These are phyloP conservation scores for Claviceps humidiphila DNA, from an alignment of 2,329 filamentous ascomycete genomes.

Conservation along the genomic window DNA sequence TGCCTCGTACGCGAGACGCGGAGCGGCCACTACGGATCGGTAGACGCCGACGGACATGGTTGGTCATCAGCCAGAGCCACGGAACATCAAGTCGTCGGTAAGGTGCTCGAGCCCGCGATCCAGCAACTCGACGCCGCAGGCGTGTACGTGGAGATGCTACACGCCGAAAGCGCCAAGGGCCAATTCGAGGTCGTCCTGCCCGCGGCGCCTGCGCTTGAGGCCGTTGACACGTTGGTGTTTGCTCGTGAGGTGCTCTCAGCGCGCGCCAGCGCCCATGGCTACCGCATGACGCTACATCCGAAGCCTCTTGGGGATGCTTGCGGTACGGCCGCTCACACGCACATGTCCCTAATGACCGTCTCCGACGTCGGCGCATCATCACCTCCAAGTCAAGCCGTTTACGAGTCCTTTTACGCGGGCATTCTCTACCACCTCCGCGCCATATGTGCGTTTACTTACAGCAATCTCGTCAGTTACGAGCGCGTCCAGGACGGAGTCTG, in stretches of 20 bases:
- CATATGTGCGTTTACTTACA: conserved; percentile 56
- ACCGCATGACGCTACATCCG: conserved; percentile 61
- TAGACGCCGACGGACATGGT: conserved; percentile 51
- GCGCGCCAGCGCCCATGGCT: conserved; percentile 46
- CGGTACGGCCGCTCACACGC: conserved; percentile 56
- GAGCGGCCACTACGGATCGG: conserved; percentile 23
- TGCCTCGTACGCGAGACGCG: conserved; percentile 45
- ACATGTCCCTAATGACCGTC: conserved; percentile 46
- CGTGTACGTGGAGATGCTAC: conserved; percentile 58
- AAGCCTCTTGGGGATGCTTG: conserved; percentile 46
- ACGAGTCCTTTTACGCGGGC: conserved; percentile 58
- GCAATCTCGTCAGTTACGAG: conserved; percentile 53
- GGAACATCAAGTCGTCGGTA: conserved; percentile 40
- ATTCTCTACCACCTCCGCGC: conserved; percentile 52
- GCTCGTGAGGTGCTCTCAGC: conserved; percentile 55
- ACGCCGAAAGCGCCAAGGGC: conserved; percentile 58
- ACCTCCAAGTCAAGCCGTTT: conserved; percentile 24
- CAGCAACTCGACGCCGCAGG: conserved; percentile 44
- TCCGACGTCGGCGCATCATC: background rate
- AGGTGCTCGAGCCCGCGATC: conserved; percentile 53
- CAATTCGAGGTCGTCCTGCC: conserved; percentile 70
- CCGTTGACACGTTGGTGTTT: conserved; percentile 59
- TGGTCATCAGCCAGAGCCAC: conserved; percentile 57
- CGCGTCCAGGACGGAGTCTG: conserved; percentile 56
- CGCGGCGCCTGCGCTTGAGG: conserved; percentile 46